These are phyloP conservation scores for Lagenidium sp. DNA, from an alignment of 352 stramenopile genomes.

Conservation along the genomic window DNA sequence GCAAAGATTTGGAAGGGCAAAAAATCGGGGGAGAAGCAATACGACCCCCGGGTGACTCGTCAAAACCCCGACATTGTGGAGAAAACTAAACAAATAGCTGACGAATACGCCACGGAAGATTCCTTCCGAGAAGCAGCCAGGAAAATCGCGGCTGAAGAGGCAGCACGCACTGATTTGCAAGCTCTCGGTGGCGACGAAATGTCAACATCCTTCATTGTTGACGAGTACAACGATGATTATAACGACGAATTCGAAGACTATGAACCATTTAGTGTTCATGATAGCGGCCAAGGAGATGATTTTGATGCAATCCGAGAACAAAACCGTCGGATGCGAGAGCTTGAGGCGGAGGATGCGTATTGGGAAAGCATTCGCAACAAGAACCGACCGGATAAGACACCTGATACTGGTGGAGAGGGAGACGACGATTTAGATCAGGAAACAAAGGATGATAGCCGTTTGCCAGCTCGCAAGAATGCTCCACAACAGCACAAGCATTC, in stretches of 20 bases:
- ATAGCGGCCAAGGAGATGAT: conserved; percentile 16
- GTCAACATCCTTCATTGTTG: conserved; percentile 3
- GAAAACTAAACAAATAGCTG: conserved; percentile 20
- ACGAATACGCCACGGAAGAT: conserved; percentile 20
- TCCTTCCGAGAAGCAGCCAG: conserved; percentile 10
- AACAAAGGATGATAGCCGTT: conserved; percentile 6
- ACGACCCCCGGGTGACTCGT: conserved; percentile 21
- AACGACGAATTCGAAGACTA: conserved; percentile 84
- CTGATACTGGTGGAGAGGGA: conserved; percentile 3
- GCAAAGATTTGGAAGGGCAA: conserved; percentile 28
- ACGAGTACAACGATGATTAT: conserved; percentile 66
- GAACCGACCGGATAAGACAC: too few species aligned
- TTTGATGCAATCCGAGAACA: conserved; percentile 22
- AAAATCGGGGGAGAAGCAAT: conserved; percentile 20
- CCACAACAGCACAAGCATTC: too few species aligned
- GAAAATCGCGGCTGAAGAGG: not conserved
- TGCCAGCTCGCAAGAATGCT: too few species aligned
- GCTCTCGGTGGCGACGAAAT: too few species aligned
- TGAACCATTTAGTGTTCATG: conserved; percentile 22
- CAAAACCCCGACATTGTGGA: conserved; percentile 19
- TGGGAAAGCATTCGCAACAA: conserved; percentile 32
- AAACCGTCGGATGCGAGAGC: conserved; percentile 18
- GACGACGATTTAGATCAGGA: conserved; percentile 10
- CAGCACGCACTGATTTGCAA: not conserved
- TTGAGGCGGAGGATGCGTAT: conserved; percentile 26